Evolutionary conservation across 306 rosid species (phyloP), one percentile per base, ranked within the genome.

Genomic region (Begonia loranthoides): DNA sequence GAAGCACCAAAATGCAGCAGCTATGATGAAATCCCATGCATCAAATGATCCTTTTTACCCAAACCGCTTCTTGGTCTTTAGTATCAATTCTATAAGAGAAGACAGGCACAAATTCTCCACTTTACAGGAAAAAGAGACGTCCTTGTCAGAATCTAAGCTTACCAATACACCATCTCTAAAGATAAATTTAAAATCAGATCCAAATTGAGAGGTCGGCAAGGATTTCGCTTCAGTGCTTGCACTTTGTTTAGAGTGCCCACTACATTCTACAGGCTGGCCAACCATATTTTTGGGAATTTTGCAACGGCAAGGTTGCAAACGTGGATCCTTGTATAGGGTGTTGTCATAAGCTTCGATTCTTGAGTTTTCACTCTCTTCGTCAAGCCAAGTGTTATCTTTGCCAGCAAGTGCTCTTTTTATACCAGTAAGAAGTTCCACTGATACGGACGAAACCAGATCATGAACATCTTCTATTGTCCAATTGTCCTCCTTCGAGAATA

Each of bases 91-190:
- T 70, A 68, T 70, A 60, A 82, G 66, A 50, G 92, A 73, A 78
- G 94, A 85, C 54, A 90, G 95, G 74, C 97, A 80, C 67, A 90
- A 51, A 38, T 70, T 80, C 83, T 85, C 79, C 64, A 74, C 76
- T 80, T 76, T 85, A 86, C 97, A 90, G 76, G 82, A 95, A 65
- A 70, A 64, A 28, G 86, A 54, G 52, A 50, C 73, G 28, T 78
- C 84, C 54, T 72, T 69, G 41, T 67, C 75, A 9, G 76, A 70
- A 66, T 78, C 78, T 65, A 62, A 15, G 46, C 52, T 72, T 67
- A 82, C 73, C 70, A 90, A 72, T 38, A 85, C 87, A 78, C 95
- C 92, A 62, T 85, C 95, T 65, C 83, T 78, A 73, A 85, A 82
- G 50, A 80, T 51, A 78, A 72, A 80, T 15, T 80, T 80, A 2